Evolutionary conservation across 768 basidiomycete genomes (phyloP).

Genomic region (Russula sp.): DNA sequence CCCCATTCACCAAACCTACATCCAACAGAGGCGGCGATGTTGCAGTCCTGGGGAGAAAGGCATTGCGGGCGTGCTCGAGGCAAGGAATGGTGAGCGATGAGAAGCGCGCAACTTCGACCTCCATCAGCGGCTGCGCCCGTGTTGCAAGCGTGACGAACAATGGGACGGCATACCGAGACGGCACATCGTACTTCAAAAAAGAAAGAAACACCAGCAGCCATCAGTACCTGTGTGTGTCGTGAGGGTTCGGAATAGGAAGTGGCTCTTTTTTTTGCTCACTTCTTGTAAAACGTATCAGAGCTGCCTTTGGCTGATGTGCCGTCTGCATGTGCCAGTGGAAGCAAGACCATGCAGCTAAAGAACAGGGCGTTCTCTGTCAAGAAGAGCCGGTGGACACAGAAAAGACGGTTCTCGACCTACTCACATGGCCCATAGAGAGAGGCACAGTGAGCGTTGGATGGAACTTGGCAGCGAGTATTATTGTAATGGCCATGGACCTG

Average conservation of each 20-base stretch:
- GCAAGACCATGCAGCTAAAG: conserved; percentile 8
- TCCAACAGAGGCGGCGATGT: background rate
- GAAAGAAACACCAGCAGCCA: too few relatives aligned
- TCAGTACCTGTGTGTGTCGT: too few relatives aligned
- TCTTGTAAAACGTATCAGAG: conserved; percentile 12
- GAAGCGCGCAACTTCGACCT: conserved; percentile 1
- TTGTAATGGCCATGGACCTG: conserved; percentile 3
- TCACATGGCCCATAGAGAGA: background rate
- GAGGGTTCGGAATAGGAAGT: too few relatives aligned
- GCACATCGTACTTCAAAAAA: conserved; percentile 11
- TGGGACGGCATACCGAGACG: background rate
- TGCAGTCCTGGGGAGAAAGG: background rate
- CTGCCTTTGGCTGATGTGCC: background rate
- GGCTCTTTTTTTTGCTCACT: background rate
- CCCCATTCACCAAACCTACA: background rate
- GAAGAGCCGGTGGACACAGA: conserved; percentile 13
- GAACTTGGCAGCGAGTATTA: background rate
- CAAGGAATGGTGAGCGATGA: conserved; percentile 8
- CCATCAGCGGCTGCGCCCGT: background rate
- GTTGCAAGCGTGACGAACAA: background rate
- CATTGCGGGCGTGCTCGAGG: conserved; percentile 9
- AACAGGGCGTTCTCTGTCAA: conserved; percentile 6
- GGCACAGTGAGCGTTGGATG: background rate
- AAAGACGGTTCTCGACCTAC: conserved; percentile 11
- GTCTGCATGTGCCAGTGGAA: background rate